Percentiles rank a stretch among this genome's conserved stretches.
phyloP scores from a whole-genome alignment of 1,284 basidiomycete genomes.

The Ceratobasidium sp. region DNA sequence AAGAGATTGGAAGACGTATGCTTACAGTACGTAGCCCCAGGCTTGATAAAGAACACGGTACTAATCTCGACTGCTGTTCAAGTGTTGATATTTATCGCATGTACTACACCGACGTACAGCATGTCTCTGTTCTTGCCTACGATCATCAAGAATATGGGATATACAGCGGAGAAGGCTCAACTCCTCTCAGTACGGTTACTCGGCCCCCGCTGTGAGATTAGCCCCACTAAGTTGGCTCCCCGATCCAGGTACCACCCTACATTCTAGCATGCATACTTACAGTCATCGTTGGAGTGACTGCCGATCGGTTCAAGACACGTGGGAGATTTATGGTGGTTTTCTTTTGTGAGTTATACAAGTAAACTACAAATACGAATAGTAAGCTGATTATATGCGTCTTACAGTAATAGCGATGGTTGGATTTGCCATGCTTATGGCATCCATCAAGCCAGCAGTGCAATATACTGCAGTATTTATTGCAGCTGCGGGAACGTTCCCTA shows the following conservation, averaged over 20 bases:
- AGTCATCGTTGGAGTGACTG: slow-evolving; percentile 52
- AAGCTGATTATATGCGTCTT: slow-evolving; percentile 17
- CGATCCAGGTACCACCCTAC: slow-evolving; percentile 33
- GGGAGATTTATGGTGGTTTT: slow-evolving; percentile 39
- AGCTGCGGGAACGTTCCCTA: slow-evolving; percentile 57
- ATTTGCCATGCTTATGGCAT: slow-evolving; percentile 54
- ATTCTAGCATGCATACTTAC: slow-evolving; percentile 53
- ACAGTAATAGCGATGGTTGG: slow-evolving; percentile 53
- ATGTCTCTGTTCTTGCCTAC: slow-evolving; percentile 70
- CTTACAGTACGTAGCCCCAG: slow-evolving; percentile 65
- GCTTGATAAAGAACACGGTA: too few species aligned
- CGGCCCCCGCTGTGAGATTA: too few species aligned
- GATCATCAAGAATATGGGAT: slow-evolving; percentile 63
- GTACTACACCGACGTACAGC: slow-evolving; percentile 52
- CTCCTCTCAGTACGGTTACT: slow-evolving; percentile 18
- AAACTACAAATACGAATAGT: not conserved
- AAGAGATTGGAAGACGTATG: slow-evolving; percentile 68
- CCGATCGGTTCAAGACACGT: slow-evolving; percentile 43
- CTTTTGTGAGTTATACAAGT: slow-evolving; percentile 10
- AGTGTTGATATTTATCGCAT: slow-evolving; percentile 54
- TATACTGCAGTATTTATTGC: slow-evolving; percentile 58
- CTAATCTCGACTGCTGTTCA: not conserved
- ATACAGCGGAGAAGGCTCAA: slow-evolving; percentile 57
- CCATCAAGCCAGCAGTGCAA: slow-evolving; percentile 52
- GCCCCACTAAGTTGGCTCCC: not conserved